phyloP scores from a whole-genome alignment of 768 basidiomycete genomes.

The Lepiota venenata region DNA sequence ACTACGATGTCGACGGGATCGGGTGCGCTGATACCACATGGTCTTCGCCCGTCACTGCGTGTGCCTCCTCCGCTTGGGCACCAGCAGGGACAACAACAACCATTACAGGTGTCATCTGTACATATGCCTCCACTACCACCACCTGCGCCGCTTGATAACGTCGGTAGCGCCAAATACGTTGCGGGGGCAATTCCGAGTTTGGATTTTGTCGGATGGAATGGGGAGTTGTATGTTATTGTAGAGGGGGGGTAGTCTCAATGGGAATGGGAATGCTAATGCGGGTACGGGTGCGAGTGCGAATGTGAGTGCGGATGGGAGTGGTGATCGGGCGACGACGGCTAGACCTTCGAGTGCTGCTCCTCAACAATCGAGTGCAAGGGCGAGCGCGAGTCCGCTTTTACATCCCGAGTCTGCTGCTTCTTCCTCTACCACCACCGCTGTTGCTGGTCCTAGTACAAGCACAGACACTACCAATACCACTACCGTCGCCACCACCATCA shows the following conservation, averaged over 20 bases:
- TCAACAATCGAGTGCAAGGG: not conserved
- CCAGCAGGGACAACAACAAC: not conserved
- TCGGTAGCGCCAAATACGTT: constrained; percentile 43
- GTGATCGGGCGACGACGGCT: not conserved
- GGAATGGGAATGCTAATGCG: not conserved
- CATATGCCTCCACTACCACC: not conserved
- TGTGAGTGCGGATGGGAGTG: not conserved
- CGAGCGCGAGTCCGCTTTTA: not conserved
- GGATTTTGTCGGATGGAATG: constrained; percentile 73
- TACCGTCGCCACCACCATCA: not conserved
- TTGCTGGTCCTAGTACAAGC: too few relatives aligned
- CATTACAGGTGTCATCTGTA: not conserved
- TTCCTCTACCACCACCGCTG: too few relatives aligned
- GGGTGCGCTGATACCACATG: too few relatives aligned
- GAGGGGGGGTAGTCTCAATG: constrained; percentile 25
- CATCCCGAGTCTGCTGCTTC: not conserved
- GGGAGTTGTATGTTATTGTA: constrained; percentile 66
- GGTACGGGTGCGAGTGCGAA: not conserved
- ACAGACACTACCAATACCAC: not conserved
- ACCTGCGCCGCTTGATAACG: not conserved
- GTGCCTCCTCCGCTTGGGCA: not conserved
- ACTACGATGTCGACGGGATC: too few relatives aligned
- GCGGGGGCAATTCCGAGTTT: constrained; percentile 47
- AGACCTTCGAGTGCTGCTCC: not conserved
- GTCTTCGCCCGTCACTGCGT: too few relatives aligned